Percentiles rank a stretch among this genome's conserved stretches.
Conservation (phyloP, 176 grass and related monocot species). For the Hsuehochloa calcarea region DNA sequence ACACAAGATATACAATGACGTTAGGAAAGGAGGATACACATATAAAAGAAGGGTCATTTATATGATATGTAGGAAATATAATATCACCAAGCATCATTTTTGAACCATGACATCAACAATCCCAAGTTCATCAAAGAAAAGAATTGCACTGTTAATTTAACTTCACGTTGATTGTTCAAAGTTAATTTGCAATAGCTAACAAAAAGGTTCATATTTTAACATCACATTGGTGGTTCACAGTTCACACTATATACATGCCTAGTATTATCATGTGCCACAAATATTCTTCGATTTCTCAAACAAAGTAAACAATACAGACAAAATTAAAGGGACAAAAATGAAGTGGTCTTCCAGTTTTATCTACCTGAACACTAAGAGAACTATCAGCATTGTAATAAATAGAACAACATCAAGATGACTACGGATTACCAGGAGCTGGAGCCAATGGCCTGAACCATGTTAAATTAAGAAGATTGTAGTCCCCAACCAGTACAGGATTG, state of each 20-base stretch:
- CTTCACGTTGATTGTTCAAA: no score
- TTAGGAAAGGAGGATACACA: conserved; percentile 21
- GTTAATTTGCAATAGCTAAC: no score
- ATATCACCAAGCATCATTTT: not conserved
- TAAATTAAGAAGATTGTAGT: conserved; percentile 94
- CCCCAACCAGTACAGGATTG: conserved; percentile 72
- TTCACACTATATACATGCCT: not conserved
- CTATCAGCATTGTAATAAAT: conserved; percentile 21
- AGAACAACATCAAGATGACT: conserved; percentile 28
- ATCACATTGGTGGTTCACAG: not conserved
- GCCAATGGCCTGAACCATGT: conserved; percentile 72
- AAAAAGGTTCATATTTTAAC: conserved; percentile 7
- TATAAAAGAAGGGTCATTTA: conserved; percentile 9
- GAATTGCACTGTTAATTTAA: not conserved
- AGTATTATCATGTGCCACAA: not conserved
- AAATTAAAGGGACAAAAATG: conserved; percentile 4
- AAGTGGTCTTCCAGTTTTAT: not conserved
- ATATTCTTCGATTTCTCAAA: conserved; percentile 13
- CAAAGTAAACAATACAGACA: conserved; percentile 25
- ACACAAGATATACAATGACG: not conserved
- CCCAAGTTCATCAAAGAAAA: conserved; percentile 6
- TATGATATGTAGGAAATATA: conserved; percentile 3
- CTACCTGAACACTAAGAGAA: conserved; percentile 33
- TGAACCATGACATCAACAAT: not conserved
- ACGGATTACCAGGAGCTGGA: conserved; percentile 67